Evolutionary conservation across 306 rosid genomes (phyloP).

Genomic region (Pyrus pyrifolia): DNA sequence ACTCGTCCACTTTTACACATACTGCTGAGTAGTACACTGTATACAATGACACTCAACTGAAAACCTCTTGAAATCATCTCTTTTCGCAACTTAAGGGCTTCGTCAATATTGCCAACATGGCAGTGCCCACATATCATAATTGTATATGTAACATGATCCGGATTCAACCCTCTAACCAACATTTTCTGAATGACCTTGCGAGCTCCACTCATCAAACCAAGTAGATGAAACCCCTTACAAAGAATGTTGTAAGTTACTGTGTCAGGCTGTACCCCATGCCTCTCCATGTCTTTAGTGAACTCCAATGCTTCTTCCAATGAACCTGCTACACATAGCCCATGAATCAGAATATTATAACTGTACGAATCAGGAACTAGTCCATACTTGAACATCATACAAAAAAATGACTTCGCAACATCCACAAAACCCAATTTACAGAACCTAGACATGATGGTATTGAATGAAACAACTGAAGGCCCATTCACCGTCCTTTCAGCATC

Average conservation of each 20-base stretch:
- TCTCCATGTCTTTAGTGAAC: conserved; percentile 42
- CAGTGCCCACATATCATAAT: conserved; percentile 44
- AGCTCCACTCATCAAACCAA: conserved; percentile 41
- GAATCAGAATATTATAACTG: conserved; percentile 55
- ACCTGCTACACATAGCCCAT: conserved; percentile 53
- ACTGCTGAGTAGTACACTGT: conserved; percentile 36
- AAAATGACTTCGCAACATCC: conserved; percentile 36
- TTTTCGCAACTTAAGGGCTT: conserved; percentile 33
- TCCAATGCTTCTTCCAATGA: conserved; percentile 46
- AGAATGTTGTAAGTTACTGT: conserved; percentile 40
- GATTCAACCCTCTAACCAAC: conserved; percentile 36
- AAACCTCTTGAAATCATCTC: conserved; percentile 40
- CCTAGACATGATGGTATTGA: conserved; percentile 43
- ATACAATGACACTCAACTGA: conserved; percentile 31
- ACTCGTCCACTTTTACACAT: conserved; percentile 41
- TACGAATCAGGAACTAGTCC: conserved; percentile 46
- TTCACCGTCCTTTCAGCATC: conserved; percentile 5
- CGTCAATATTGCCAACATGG: conserved; percentile 34
- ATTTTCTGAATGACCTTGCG: conserved; percentile 31
- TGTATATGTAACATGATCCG: conserved; percentile 37
- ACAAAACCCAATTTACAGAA: conserved; percentile 39
- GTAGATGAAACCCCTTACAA: conserved; percentile 44
- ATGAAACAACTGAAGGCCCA: conserved; percentile 34
- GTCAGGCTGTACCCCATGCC: conserved; percentile 39
- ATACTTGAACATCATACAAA: conserved; percentile 43